These are phyloP conservation scores for Fagopyrum tataricum DNA, from an alignment of 148 eudicot genomes.

Conservation along the genomic window DNA sequence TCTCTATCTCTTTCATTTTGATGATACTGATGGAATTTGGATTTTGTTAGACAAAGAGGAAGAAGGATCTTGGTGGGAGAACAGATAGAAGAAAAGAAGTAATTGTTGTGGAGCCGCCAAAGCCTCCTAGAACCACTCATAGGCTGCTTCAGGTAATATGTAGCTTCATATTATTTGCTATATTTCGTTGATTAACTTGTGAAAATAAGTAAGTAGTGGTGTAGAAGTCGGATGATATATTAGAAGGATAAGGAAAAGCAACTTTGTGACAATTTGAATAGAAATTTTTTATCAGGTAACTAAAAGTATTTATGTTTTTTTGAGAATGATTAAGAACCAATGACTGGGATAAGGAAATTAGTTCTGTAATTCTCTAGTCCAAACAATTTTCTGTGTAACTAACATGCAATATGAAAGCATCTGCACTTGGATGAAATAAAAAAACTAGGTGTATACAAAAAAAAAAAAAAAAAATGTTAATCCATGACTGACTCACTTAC, in stretches of 20 bases:
- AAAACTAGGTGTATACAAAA: no score
- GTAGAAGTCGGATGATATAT: background rate
- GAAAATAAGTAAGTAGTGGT: background rate
- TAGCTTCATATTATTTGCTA: conserved; percentile 1
- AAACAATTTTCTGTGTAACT: no score
- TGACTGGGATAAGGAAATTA: background rate
- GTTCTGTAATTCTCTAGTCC: background rate
- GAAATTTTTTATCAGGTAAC: background rate
- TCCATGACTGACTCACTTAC: background rate
- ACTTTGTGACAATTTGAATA: background rate
- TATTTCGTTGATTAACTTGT: background rate
- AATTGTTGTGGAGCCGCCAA: conserved; percentile 29
- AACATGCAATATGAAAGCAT: background rate
- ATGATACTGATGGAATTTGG: conserved; percentile 1
- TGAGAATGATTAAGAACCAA: background rate
- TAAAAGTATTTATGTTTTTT: no score
- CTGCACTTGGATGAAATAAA: background rate
- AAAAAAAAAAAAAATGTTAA: background rate
- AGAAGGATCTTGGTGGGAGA: conserved; percentile 35
- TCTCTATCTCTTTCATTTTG: conserved; percentile 6
- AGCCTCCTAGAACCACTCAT: conserved; percentile 62
- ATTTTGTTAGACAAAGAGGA: conserved; percentile 37
- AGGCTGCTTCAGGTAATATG: conserved; percentile 62
- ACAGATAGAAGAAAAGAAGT: conserved; percentile 29
- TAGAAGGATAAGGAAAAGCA: background rate